Evolutionary conservation across 2,329 filamentous ascomycete genomes (phyloP).

Genomic region (Myriosclerotinia scirpicola): DNA sequence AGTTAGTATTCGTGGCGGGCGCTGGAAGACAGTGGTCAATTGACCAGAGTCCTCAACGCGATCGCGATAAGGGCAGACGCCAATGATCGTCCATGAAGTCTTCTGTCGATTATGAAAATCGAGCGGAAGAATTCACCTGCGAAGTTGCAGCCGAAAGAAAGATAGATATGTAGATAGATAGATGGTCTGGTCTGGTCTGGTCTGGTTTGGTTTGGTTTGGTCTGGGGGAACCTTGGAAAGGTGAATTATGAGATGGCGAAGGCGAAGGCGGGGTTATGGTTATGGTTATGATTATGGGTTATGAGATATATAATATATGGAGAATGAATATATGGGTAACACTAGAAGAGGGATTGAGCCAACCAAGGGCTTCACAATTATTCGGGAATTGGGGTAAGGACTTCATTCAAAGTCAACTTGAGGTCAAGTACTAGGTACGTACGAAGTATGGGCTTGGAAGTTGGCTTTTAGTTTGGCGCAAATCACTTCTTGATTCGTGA

Average conservation of each 20-base stretch:
- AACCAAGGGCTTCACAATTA: conserved; percentile 17
- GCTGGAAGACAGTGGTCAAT: conserved; percentile 49
- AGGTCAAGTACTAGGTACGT: too few relatives aligned
- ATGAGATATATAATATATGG: conserved; percentile 24
- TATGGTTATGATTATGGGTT: neutral
- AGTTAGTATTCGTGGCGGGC: conserved; percentile 42
- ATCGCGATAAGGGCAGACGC: conserved; percentile 56
- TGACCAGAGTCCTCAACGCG: conserved; percentile 60
- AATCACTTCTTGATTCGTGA: conserved; percentile 20
- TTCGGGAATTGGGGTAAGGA: neutral
- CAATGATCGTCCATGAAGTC: conserved; percentile 56
- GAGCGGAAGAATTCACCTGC: conserved; percentile 32
- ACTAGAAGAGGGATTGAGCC: conserved; percentile 8
- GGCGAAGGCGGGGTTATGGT: conserved; percentile 30
- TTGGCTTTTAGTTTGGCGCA: conserved; percentile 17
- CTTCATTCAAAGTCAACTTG: neutral
- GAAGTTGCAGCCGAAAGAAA: conserved; percentile 35
- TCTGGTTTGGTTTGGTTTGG: neutral
- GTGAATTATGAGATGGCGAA: neutral
- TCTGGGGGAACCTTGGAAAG: conserved; percentile 14
- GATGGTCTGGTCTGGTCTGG: too few relatives aligned
- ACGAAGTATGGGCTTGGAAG: conserved; percentile 17
- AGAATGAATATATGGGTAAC: conserved; percentile 13
- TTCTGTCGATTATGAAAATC: conserved; percentile 32
- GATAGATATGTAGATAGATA: conserved; percentile 24